Evolutionary conservation across 106 monocot genomes (phyloP), one percentile per base, ranked within the genome.

Genomic region (Dendrobium catenatum): DNA sequence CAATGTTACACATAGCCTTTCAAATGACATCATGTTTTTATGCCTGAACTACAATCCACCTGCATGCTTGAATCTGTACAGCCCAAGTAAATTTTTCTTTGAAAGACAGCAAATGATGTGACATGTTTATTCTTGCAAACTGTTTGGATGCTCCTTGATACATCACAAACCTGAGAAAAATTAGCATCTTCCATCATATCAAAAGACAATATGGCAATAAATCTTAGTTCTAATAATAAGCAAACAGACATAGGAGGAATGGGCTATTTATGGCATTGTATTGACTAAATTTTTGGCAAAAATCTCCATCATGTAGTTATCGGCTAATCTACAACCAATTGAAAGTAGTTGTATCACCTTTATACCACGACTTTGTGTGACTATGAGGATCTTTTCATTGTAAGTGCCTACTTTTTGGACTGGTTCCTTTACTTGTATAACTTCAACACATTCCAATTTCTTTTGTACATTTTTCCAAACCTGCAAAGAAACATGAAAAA

Each of bases 41-140:
- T 77, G 19, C 26, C 59, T 72, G 64, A 44, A 41, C 27, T 41
- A 5, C 46, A 67, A 85, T 84, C 41, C 55, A 99, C 98, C 93
- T 91, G 89, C 78, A 99, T 91, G 79, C 98, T 99, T 67, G 91
- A 91, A 82, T 99, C 95, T 26, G 83, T 66, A 77, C 95, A 95
- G 22, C 98, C 98, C 78, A 91, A 64, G 77, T 90, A 99, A 77
- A 89, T 41, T 85, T 88, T 95, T 31, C 88, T 84, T 82, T 89
- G 91, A 80, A 77, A 47, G 10, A 88, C 84, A 59, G 87, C 81
- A 75, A 99, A 37, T 49, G 88, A 90, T 80, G 83, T 93, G 8
- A 90, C 77, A 67, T 83, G 84, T 33, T 95, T 95, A 41, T 77
- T 86, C 76, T 89, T 93, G 83, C 89, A 99, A 76, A 95, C 37